Conservation (phyloP, 257 asterid species). For the Leonotis leonurus region DNA sequence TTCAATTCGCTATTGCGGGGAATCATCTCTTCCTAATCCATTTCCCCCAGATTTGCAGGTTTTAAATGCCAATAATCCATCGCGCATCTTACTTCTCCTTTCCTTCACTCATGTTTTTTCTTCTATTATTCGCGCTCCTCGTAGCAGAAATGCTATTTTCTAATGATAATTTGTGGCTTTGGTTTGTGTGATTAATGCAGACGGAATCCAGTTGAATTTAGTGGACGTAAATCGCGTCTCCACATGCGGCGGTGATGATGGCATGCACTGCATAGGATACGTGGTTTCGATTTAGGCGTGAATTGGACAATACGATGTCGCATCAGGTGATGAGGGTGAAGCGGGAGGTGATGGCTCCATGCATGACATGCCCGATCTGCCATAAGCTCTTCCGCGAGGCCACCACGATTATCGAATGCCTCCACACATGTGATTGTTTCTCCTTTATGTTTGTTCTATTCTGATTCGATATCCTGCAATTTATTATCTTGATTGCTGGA, state of each 20-base stretch:
- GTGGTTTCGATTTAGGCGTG: constrained; percentile 38
- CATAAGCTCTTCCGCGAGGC: constrained; percentile 81
- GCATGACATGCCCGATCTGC: constrained; percentile 99
- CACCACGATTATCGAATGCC: constrained; percentile 92
- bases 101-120: neutral
- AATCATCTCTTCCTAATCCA: constrained; percentile 11
- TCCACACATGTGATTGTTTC: constrained; percentile 76
- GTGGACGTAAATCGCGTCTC: constrained; percentile 61
- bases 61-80: constrained; percentile 1
- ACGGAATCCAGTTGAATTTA: constrained; percentile 17
- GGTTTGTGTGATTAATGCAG: constrained; percentile 53
- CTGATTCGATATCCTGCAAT: neutral
- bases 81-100: constrained; percentile 9
- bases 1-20: constrained; percentile 9
- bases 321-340: constrained; percentile 74
- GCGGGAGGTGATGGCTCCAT: constrained; percentile 74
- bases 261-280: constrained; percentile 64
- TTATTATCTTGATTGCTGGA: neutral
- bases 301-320: constrained; percentile 59
- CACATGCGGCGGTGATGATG: constrained; percentile 32
- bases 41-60: constrained; percentile 35
- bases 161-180: constrained; percentile 25
- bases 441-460: neutral
- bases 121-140: neutral
- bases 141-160: neutral